A percentile compares a stretch with the other conserved stretches of the same genome.
These are phyloP conservation scores for Suhomyces xylopsoci DNA, from an alignment of 805 yeast species.

Conservation along the genomic window DNA sequence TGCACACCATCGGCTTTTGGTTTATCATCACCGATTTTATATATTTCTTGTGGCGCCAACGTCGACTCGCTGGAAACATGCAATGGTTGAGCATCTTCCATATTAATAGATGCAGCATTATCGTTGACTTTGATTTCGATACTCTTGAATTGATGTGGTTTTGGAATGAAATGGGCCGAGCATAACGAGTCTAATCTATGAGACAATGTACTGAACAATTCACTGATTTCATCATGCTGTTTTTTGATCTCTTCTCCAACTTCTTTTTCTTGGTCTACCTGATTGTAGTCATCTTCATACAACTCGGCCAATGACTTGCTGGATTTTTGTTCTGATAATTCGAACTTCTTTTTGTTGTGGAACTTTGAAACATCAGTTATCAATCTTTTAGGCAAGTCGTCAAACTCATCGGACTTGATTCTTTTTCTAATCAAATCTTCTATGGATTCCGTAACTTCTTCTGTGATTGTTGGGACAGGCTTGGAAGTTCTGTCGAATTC, in stretches of 20 bases:
- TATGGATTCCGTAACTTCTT: slow-evolving; percentile 77
- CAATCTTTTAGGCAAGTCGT: slow-evolving; percentile 76
- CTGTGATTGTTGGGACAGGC: slow-evolving; percentile 93
- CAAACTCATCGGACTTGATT: slow-evolving; percentile 70
- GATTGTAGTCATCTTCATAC: slow-evolving; percentile 79
- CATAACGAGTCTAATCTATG: slow-evolving; percentile 83
- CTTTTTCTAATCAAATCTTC: slow-evolving; percentile 89
- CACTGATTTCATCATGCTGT: slow-evolving; percentile 76
- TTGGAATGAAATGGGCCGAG: slow-evolving; percentile 94
- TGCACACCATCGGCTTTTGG: slow-evolving; percentile 26
- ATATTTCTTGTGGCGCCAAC: slow-evolving; percentile 94
- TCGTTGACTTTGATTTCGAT: slow-evolving; percentile 70
- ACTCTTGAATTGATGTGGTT: slow-evolving; percentile 70
- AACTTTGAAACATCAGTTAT: slow-evolving; percentile 64
- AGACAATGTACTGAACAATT: slow-evolving; percentile 56
- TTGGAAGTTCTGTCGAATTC: slow-evolving; percentile 92
- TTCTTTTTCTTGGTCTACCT: slow-evolving; percentile 43
- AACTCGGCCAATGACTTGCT: slow-evolving; percentile 84
- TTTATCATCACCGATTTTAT: slow-evolving; percentile 48
- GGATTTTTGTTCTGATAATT: slow-evolving; percentile 81
- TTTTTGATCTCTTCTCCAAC: slow-evolving; percentile 61
- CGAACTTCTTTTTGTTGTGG: slow-evolving; percentile 46
- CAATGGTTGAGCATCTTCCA: slow-evolving; percentile 97
- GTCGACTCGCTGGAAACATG: slow-evolving; percentile 68
- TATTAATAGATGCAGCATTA: slow-evolving; percentile 68